Evolutionary conservation across 2,329 filamentous ascomycete genomes (phyloP).

Genomic region (Leptographium wingfieldii): DNA sequence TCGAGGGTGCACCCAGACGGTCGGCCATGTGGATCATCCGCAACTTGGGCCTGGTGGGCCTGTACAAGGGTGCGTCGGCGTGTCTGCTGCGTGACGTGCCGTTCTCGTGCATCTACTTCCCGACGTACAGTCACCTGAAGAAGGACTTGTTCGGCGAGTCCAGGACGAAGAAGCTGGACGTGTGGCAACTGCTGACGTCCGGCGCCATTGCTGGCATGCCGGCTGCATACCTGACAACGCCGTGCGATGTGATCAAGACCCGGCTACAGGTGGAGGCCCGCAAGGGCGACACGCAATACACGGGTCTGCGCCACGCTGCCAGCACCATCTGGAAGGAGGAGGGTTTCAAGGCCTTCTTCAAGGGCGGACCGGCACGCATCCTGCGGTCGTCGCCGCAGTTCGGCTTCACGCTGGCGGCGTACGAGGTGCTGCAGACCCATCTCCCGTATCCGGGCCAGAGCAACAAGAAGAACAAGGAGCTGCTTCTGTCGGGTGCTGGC

Average conservation of each 20-base stretch:
- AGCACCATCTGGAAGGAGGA: slow-evolving; percentile 77
- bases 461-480: slow-evolving; percentile 37
- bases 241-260: slow-evolving; percentile 98
- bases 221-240: slow-evolving; percentile 87
- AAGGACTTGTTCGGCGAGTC: slow-evolving; percentile 87
- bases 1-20: slow-evolving; percentile 70
- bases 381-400: slow-evolving; percentile 93
- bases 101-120: slow-evolving; percentile 98
- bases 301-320: slow-evolving; percentile 74
- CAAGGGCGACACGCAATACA: slow-evolving; percentile 86
- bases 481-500: background rate
- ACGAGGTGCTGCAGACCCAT: slow-evolving; percentile 75
- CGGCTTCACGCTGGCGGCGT: slow-evolving; percentile 90
- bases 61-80: slow-evolving; percentile 94
- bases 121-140: slow-evolving; percentile 90
- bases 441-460: slow-evolving; percentile 55
- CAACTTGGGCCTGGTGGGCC: slow-evolving; percentile 82
- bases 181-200: slow-evolving; percentile 82
- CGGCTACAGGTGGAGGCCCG: slow-evolving; percentile 93
- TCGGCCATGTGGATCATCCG: slow-evolving; percentile 96
- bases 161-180: slow-evolving; percentile 71
- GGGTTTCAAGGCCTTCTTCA: slow-evolving; percentile 95
- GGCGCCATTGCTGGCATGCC: slow-evolving; percentile 93
- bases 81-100: slow-evolving; percentile 93
- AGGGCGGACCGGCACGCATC: slow-evolving; percentile 91